These are phyloP conservation scores for Arabis alpina DNA, from an alignment of 345 rosid genomes.

Conservation along the genomic window DNA sequence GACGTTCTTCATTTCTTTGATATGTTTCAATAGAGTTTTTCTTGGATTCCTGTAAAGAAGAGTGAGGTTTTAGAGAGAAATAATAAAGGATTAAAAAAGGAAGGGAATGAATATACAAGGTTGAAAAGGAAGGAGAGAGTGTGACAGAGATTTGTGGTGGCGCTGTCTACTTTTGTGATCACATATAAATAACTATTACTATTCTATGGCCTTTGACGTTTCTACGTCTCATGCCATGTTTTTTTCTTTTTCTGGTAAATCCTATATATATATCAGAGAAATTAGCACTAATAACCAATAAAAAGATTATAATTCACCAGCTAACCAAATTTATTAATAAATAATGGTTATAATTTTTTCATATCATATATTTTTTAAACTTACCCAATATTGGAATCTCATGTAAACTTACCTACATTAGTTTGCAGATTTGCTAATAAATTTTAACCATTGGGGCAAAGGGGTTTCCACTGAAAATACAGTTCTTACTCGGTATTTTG, in stretches of 20 bases:
- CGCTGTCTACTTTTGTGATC: constrained; percentile 25
- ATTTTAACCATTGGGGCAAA: too few relatives aligned
- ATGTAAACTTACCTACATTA: too few relatives aligned
- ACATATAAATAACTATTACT: constrained; percentile 23
- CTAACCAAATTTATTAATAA: too few relatives aligned
- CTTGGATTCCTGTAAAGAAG: background rate
- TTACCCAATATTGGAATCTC: too few relatives aligned
- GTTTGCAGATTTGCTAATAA: too few relatives aligned
- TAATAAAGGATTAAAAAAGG: background rate
- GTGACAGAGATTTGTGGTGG: constrained; percentile 38
- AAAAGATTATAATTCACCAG: too few relatives aligned
- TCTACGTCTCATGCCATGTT: constrained; percentile 46
- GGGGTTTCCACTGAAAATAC: too few relatives aligned
- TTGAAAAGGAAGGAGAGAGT: constrained; percentile 35
- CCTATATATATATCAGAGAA: too few relatives aligned
- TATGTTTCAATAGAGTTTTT: background rate
- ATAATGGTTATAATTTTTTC: too few relatives aligned
- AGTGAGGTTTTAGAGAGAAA: background rate
- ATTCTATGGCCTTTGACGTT: constrained; percentile 50
- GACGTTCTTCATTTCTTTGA: constrained; percentile 29
- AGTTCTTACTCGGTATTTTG: too few relatives aligned
- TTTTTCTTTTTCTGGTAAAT: background rate
- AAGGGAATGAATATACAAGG: constrained; percentile 29
- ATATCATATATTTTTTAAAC: too few relatives aligned
- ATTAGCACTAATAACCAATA: too few relatives aligned